These are phyloP conservation scores for Flaveria brownii DNA, from an alignment of 129 eudicot species.

Conservation along the genomic window DNA sequence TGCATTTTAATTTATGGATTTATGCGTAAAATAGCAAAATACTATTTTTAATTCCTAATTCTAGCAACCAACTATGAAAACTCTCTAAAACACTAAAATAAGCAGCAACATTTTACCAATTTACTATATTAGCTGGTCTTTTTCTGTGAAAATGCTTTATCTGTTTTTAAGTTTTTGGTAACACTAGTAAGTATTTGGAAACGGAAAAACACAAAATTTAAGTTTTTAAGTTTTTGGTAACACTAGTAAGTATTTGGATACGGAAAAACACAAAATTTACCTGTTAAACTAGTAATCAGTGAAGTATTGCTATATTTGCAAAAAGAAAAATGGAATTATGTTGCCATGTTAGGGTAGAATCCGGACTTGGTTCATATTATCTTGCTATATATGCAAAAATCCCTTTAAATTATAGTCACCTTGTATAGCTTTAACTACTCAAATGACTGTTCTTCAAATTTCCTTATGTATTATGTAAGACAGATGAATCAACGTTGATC, in stretches of 20 bases:
- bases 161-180: neutral
- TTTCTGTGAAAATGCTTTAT: neutral
- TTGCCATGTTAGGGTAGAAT: neutral
- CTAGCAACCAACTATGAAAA: neutral
- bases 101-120: neutral
- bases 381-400: neutral
- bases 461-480: conserved; percentile 10
- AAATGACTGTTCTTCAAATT: conserved; percentile 7
- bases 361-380: neutral
- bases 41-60: neutral
- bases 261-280: neutral
- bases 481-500: conserved; percentile 70
- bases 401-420: neutral
- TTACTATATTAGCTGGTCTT: neutral
- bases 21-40: neutral
- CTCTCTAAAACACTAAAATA: conserved; percentile 3
- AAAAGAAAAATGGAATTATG: neutral
- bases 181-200: neutral
- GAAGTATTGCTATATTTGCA: no score
- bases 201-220: neutral
- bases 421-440: neutral
- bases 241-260: neutral
- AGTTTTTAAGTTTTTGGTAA: neutral
- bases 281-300: neutral
- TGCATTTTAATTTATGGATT: neutral